These are phyloP conservation scores for Penicillium antarcticum DNA, from an alignment of 495 filamentous ascomycete species.

Conservation along the genomic window DNA sequence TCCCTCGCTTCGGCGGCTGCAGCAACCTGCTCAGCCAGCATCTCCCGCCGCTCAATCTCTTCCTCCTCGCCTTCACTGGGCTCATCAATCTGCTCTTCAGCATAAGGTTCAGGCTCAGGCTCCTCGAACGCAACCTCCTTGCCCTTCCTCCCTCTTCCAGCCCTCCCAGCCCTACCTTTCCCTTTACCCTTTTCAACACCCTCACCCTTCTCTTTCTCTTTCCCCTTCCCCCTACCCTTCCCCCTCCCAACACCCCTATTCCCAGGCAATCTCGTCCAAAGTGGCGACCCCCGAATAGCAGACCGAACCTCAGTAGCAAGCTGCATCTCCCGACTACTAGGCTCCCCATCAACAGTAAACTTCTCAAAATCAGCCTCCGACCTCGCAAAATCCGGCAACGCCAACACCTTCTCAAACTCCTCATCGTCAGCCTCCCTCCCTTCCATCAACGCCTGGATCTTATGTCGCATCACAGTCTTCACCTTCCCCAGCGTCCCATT, in stretches of 20 bases:
- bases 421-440: slow-evolving; percentile 39
- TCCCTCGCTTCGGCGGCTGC: slow-evolving; percentile 26
- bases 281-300: slow-evolving; percentile 35
- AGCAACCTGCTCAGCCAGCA: slow-evolving; percentile 28
- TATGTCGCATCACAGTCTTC: slow-evolving; percentile 80
- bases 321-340: slow-evolving; percentile 23
- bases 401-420: slow-evolving; percentile 44
- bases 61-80: slow-evolving; percentile 39
- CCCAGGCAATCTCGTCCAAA: slow-evolving; percentile 28
- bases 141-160: slow-evolving; percentile 10
- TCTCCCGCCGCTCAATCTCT: slow-evolving; percentile 28
- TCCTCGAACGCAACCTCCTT: slow-evolving; percentile 20
- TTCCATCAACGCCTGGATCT: slow-evolving; percentile 55
- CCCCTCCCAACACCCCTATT: slow-evolving; percentile 8
- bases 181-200: not conserved
- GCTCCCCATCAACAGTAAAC: slow-evolving; percentile 32
- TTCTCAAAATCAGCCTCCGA: slow-evolving; percentile 21
- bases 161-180: slow-evolving; percentile 10
- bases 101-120: slow-evolving; percentile 10
- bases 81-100: slow-evolving; percentile 9
- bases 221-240: slow-evolving; percentile 10
- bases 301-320: slow-evolving; percentile 39
- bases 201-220: slow-evolving; percentile 15
- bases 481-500: slow-evolving; percentile 75
- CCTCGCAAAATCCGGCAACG: slow-evolving; percentile 42